Base-by-base conservation (phyloP, 2,329 filamentous ascomycete species). In the Aspergillus tamarii region DNA sequence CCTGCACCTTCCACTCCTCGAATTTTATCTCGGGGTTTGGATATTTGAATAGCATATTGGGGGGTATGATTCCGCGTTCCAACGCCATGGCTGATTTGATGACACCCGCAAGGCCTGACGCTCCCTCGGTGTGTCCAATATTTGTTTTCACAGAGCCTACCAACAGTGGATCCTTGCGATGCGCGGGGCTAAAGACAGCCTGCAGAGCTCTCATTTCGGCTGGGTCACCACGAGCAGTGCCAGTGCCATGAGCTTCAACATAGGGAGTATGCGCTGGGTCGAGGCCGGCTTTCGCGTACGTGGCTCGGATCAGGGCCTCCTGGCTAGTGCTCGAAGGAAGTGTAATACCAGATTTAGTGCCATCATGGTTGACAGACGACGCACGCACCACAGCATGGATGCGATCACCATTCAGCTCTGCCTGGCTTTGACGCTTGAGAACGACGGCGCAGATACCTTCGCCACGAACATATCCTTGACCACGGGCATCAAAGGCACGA, bases 201-300 rank as follows among this genome's bases (percentile, higher is more conserved):
- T 1, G 73, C 4, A 74, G 61, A 5, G 74, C 73, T 2, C 43
- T 19, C 2, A 67, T 41, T 62, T 79, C 77, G 0, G 72, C 59
- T 0, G 74, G 76, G 60, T 78, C 77, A 14, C 77, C 77, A 21
- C 73, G 74, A 6, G 67, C 69, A 0, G 77, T 79, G 4, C 81
- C 81, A 0, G 82, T 83, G 21, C 80, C 80, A 59, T 83, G 81
- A 1, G 74, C 74, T 60, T 83, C 79, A 7, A 82, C 77, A 64
- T 76, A 83, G 0, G 67, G 16, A 68, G 58, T 70, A 1, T 67
- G 59, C 2, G 65, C 53, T 1, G 58, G 58, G 61, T 78, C 73
- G 2, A 81, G 70, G 1, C 76, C 76, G 19, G 77, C 64, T 14
- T 45, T 53, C 16, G 12, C 16, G 65, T 83, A 83, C 0, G 75